Base-by-base conservation (phyloP, 78 protist species). In the Isochrysis galbana region DNA sequence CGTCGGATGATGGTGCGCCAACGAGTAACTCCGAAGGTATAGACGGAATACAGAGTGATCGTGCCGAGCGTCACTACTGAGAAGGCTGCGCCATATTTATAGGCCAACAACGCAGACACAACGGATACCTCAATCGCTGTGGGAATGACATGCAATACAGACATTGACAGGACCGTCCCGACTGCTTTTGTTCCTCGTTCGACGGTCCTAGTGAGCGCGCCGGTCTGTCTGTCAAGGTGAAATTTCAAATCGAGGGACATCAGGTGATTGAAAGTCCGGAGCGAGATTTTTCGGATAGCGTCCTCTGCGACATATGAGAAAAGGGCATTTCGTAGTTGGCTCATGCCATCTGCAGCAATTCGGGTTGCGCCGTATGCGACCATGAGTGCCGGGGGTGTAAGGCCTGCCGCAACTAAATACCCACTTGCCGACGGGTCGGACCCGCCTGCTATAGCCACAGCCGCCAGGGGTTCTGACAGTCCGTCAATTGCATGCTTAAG, bases 401-500 rank as follows among this genome's bases (percentile, higher is more conserved):
- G n/a, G n/a, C n/a, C n/a, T n/a, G n/a, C n/a, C n/a, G n/a, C n/a
- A n/a, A n/a, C n/a, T n/a, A n/a, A n/a, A n/a, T n/a, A n/a, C n/a
- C n/a, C n/a, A n/a, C n/a, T n/a, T n/a, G n/a, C n/a, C n/a, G n/a
- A n/a, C n/a, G n/a, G n/a, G n/a, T n/a, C n/a, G n/a, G n/a, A n/a
- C n/a, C n/a, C n/a, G n/a, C n/a, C n/a, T n/a, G n/a, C n/a, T n/a
- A n/a, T n/a, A n/a, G n/a, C 42, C 5, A 2, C 82, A 21, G 25
- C 82, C 32, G 2, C 26, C 44, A 4, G 21, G n/a, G 36, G 36
- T 38, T 72, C 82, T 19, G 44, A 2, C 82, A 82, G 88, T 1
- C 34, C 54, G 54, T 82, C 88, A 25, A 82, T n/a, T 2, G 88
- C 88, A 29, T 39, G 34, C 88, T 82, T 82, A 34, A 82, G 45